A percentile compares a stretch with the other conserved stretches of the same genome.
Evolutionary conservation across 768 basidiomycete species (phyloP).

Genomic region (Lepiota venenata): DNA sequence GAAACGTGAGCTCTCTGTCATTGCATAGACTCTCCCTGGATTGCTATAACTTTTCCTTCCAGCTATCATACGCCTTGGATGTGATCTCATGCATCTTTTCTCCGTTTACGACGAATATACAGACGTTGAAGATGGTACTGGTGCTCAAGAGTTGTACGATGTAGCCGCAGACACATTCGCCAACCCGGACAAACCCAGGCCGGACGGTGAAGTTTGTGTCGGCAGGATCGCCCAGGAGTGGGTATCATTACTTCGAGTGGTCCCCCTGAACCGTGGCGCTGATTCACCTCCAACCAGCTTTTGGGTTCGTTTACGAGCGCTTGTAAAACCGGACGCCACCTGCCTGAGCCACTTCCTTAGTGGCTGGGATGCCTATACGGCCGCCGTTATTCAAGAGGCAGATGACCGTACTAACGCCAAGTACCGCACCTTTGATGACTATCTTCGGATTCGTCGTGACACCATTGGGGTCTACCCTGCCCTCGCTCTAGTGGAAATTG

Average conservation of each 20-base stretch:
- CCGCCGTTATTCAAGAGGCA: slow-evolving; percentile 40
- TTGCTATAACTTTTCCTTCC: neutral
- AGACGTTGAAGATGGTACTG: slow-evolving; percentile 16
- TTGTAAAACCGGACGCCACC: slow-evolving; percentile 13
- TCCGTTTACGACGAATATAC: slow-evolving; percentile 30
- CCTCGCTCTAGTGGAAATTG: slow-evolving; percentile 52
- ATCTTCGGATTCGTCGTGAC: slow-evolving; percentile 49
- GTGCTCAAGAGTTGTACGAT: neutral
- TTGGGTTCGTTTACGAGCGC: slow-evolving; percentile 16
- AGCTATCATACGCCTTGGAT: slow-evolving; percentile 21
- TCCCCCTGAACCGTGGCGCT: neutral
- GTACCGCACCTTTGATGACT: slow-evolving; percentile 47
- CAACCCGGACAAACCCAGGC: neutral
- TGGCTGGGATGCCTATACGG: slow-evolving; percentile 37
- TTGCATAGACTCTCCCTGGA: neutral
- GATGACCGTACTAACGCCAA: slow-evolving; percentile 33
- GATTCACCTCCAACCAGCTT: slow-evolving; percentile 14
- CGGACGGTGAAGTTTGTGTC: neutral
- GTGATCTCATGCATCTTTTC: slow-evolving; percentile 29
- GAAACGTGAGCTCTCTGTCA: neutral
- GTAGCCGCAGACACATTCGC: neutral
- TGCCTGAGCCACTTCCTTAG: slow-evolving; percentile 27
- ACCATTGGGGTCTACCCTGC: slow-evolving; percentile 51
- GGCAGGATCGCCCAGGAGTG: neutral
- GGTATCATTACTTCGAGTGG: neutral